Evolutionary conservation across 176 grass and related monocot species (phyloP), one percentile per base, ranked within the genome.

Genomic region (Cenchrus fungigraminus): DNA sequence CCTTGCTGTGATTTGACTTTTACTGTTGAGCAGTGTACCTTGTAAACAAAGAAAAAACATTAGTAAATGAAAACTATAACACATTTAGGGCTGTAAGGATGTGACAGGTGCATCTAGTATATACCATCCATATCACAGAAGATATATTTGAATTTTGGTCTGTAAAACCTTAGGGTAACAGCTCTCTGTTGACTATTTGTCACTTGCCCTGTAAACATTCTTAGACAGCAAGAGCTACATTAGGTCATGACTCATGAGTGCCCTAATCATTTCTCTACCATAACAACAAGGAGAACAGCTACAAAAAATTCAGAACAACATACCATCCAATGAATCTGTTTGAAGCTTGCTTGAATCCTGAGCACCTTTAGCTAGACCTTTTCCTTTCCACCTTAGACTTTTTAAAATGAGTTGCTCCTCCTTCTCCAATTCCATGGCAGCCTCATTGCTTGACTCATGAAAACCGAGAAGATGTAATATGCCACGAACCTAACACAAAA

Each of bases 71-170:
- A 77, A 59, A 68, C 46, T 61, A 81, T 71, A 67, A 54, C 57
- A 68, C 53, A 82, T 83, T 43, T 58, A 62, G 71, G 50, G 77
- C 32, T 73, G 29, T 32, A 74, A 82, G 69, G 43, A 88, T 79
- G 65, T 42, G 57, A 31, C 56, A 84, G 28, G 22, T 85, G 37
- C 37, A 40, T 51, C 52, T 62, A 85, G 9, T 4, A 68, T 77
- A 67, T 91, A 98, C 97, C 97, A 94, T 98, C 97, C 93, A 98
- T 86, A 86, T 98, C 97, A 82, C 93, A 98, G 74, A 98, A 98
- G 32, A 98, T 94, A 86, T 92, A 94, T 68, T 86, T 94, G 86
- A 95, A 98, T 73, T 98, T 98, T 74, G 93, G 97, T 87, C 88
- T 94, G 80, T 94, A 98, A 84, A 98, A 98, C 71, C 97, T 85